phyloP scores from a whole-genome alignment of 495 filamentous ascomycete species.

The Penicillium paradoxum region DNA sequence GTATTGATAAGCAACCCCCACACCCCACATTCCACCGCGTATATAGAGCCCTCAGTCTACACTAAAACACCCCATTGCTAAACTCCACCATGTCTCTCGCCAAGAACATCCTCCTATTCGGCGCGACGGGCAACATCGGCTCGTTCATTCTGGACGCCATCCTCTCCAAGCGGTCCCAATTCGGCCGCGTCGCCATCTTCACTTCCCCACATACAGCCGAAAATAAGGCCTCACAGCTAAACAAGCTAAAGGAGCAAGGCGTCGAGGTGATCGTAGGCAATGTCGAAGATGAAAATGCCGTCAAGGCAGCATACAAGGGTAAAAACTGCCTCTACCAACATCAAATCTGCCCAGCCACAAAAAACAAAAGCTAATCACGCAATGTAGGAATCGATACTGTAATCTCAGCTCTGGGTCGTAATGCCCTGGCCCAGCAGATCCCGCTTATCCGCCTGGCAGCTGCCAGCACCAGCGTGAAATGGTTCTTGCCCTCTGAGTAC shows the following conservation, averaged over 20 bases:
- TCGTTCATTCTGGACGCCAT: constrained; percentile 57
- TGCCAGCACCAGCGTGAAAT: constrained; percentile 49
- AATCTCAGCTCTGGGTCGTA: constrained; percentile 59
- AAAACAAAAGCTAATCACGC: not conserved
- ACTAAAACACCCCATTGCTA: not conserved
- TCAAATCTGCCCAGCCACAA: not conserved
- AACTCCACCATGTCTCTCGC: constrained; percentile 12
- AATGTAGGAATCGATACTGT: constrained; percentile 55
- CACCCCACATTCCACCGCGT: constrained; percentile 6
- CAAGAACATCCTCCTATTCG: constrained; percentile 59
- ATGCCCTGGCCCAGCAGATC: constrained; percentile 53
- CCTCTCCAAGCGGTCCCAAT: constrained; percentile 46
- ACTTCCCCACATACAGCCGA: constrained; percentile 52
- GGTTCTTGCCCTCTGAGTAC: constrained; percentile 70
- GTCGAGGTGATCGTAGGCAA: constrained; percentile 58
- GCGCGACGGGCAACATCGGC: constrained; percentile 66
- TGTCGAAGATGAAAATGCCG: constrained; percentile 46
- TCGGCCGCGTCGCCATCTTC: constrained; percentile 56
- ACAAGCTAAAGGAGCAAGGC: constrained; percentile 43
- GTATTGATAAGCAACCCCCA: constrained; percentile 26
- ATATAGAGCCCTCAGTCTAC: not conserved
- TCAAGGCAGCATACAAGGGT: constrained; percentile 51
- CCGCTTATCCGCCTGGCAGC: constrained; percentile 55
- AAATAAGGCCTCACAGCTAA: constrained; percentile 31
- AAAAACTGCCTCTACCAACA: not conserved